Conservation (phyloP, 331 rosid genomes). For the Acacia concinna region DNA sequence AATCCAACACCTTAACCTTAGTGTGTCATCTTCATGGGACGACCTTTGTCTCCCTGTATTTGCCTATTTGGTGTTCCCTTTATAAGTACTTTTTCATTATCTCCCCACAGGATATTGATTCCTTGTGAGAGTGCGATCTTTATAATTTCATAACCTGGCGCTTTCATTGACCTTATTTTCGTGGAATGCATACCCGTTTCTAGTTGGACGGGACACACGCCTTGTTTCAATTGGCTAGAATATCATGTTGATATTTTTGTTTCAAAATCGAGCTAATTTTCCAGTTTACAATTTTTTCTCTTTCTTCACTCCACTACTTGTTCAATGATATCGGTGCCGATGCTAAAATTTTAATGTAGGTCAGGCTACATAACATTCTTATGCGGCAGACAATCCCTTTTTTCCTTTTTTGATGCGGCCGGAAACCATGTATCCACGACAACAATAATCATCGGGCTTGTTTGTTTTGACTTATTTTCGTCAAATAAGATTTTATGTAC, state of each 20-base stretch:
- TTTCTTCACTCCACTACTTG: not conserved
- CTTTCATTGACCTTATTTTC: too few relatives aligned
- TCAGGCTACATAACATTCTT: not conserved
- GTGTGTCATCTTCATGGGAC: not conserved
- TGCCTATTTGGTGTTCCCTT: not conserved
- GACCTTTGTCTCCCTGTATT: not conserved
- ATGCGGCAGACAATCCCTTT: not conserved
- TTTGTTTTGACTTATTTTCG: too few relatives aligned
- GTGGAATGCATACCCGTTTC: too few relatives aligned
- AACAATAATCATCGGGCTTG: not conserved
- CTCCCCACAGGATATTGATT: too few relatives aligned
- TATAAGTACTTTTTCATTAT: not conserved
- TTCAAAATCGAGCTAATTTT: too few relatives aligned
- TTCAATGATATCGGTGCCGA: not conserved
- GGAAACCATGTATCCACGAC: not conserved
- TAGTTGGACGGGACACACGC: too few relatives aligned
- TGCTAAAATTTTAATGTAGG: not conserved
- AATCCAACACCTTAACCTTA: too few relatives aligned
- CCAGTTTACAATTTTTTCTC: not conserved
- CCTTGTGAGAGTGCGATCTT: too few relatives aligned
- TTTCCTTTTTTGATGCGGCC: not conserved
- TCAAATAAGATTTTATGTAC: too few relatives aligned
- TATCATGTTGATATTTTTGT: too few relatives aligned
- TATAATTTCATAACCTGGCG: too few relatives aligned
- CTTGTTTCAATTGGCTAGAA: too few relatives aligned